These are phyloP conservation scores for Diaporthe amygdali DNA, from an alignment of 2,329 filamentous ascomycete species.

Conservation along the genomic window DNA sequence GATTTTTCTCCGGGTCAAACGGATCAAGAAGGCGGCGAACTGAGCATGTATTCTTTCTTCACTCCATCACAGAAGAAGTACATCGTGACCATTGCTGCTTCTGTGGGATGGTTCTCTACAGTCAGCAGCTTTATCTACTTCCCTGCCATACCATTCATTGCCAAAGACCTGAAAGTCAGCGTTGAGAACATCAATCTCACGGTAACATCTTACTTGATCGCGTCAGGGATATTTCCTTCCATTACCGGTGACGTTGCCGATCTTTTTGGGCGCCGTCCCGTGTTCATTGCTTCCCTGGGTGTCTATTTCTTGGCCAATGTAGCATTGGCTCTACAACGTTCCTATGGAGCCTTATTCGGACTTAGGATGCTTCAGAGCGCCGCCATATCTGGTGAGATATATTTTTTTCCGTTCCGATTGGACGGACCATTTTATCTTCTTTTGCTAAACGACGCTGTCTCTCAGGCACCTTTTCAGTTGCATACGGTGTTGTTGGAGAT, in stretches of 20 bases:
- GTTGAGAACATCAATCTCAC: conserved; percentile 28
- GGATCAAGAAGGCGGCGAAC: no score
- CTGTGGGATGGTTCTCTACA: not conserved
- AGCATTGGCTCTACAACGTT: conserved; percentile 19
- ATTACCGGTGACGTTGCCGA: conserved; percentile 25
- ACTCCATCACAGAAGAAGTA: not conserved
- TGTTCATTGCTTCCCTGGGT: conserved; percentile 15
- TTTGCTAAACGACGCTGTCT: no score
- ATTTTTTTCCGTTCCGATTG: no score
- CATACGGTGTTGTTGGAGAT: conserved; percentile 29
- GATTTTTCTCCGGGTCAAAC: no score
- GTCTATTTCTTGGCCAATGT: conserved; percentile 25
- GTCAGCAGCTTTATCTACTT: conserved; percentile 23
- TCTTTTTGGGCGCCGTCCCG: conserved; percentile 13
- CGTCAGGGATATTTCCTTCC: not conserved
- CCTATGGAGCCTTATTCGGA: conserved; percentile 18
- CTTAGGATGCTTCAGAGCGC: conserved; percentile 24
- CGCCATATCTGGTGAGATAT: no score
- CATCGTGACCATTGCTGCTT: not conserved
- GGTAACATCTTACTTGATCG: conserved; percentile 30
- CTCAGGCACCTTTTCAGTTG: conserved; percentile 22
- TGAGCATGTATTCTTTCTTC: not conserved
- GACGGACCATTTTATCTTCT: no score
- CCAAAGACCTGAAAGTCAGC: conserved; percentile 22
- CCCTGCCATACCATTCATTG: conserved; percentile 23